Evolutionary conservation across 2,329 filamentous ascomycete species (phyloP).

Genomic region (Sporothrix curviconia): DNA sequence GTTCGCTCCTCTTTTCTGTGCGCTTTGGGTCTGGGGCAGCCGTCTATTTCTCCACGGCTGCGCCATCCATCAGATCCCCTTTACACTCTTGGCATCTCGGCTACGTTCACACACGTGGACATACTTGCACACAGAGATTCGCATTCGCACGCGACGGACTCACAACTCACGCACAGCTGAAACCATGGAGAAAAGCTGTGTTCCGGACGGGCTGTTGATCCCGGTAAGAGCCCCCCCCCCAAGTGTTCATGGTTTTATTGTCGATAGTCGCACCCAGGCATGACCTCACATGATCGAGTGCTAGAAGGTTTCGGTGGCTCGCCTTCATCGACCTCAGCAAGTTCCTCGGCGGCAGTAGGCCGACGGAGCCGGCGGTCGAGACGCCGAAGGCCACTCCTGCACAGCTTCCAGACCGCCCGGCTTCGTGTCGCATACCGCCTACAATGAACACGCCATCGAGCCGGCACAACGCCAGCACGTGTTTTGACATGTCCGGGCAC

Average conservation of each 20-base stretch:
- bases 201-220: conserved; percentile 24
- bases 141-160: no score
- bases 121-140: not conserved
- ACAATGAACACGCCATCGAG: conserved; percentile 68
- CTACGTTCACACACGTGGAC: not conserved
- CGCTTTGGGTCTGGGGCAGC: not conserved
- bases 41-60: not conserved
- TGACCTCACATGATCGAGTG: no score
- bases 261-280: no score
- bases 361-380: conserved; percentile 49
- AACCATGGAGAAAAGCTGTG: conserved; percentile 29
- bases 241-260: no score
- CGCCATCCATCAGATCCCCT: not conserved
- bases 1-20: not conserved
- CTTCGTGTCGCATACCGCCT: conserved; percentile 86
- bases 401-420: conserved; percentile 79
- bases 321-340: conserved; percentile 73
- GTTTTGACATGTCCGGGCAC: conserved; percentile 61
- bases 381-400: conserved; percentile 66
- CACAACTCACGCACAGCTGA: no score
- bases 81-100: not conserved
- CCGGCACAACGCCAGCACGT: conserved; percentile 50
- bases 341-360: conserved; percentile 63
- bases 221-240: conserved; percentile 21
- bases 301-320: no score